Evolutionary conservation across 2,329 filamentous ascomycete genomes (phyloP), one percentile per base, ranked within the genome.

Genomic region (Coniochaeta hoffmannii): DNA sequence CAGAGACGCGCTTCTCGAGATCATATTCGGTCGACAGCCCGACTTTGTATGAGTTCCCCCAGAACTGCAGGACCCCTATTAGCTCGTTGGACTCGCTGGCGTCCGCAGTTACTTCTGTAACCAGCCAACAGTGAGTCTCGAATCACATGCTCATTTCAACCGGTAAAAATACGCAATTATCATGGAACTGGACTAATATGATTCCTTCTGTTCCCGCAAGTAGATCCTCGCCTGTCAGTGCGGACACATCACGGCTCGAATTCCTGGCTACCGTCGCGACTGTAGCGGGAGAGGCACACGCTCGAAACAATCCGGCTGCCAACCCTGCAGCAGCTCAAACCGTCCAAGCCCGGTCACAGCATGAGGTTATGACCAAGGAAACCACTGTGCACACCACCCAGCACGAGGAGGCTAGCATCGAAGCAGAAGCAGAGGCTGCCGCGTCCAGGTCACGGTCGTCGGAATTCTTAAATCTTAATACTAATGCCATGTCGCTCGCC

Each of bases 41-140:
- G 58, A 84, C 80, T 31, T 69, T 85, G 51, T 85, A 85, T 76
- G 79, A 83, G 63, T 83, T 81, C 62, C 76, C 77, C 53, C 59
- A 56, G 50, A 44, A 55, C 50, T 50, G 55, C 19, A 51, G 24
- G 28, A 54, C 34, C 46, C 59, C 55, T 38, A 51, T 60, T 14
- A 53, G 35, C 15, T 49, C 50, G 51, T 30, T 46, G 41, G 50
- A 57, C 38, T 53, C 60, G 44, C 36, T 57, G 56, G 52, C 61
- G 58, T 60, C 62, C 56, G 52, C 58, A 50, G 49, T 58, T 55
- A 59, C 58, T 61, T 55, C 59, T 51, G 62, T 56, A 51, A 36
- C 56, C 61, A 60, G 63, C 60, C 59, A 62, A 56, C 60, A 59
- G 62, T 65, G 61, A 36, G 65, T 61, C 56, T 49, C 11, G 56